Evolutionary conservation across 345 rosid genomes (phyloP).

Genomic region (Bruguiera parviflora): DNA sequence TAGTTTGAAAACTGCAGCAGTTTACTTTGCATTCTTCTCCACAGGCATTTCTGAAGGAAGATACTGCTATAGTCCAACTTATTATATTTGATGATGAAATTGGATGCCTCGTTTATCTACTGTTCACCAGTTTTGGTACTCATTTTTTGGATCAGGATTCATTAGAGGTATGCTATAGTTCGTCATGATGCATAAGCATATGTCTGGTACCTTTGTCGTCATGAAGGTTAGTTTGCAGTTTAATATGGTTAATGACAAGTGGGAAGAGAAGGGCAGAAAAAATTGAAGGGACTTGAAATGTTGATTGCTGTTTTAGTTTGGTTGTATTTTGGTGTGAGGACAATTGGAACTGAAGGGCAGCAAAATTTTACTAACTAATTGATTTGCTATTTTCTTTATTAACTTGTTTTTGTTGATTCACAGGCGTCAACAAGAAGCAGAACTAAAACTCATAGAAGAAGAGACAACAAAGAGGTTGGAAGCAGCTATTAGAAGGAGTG

Average conservation of each 20-base stretch:
- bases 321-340: constrained; percentile 37
- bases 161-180: constrained; percentile 78
- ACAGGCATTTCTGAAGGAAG: constrained; percentile 88
- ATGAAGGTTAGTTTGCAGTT: constrained; percentile 61
- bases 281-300: constrained; percentile 20
- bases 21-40: constrained; percentile 68
- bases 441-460: constrained; percentile 81
- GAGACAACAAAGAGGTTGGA: constrained; percentile 86
- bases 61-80: constrained; percentile 69
- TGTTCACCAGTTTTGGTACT: constrained; percentile 72
- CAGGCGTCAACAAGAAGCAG: constrained; percentile 97
- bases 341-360: constrained; percentile 23
- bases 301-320: constrained; percentile 21
- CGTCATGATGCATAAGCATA: constrained; percentile 49
- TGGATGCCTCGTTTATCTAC: constrained; percentile 61
- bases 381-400: constrained; percentile 30
- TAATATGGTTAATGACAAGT: constrained; percentile 28
- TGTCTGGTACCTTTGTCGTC: constrained; percentile 48
- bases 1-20: constrained; percentile 61
- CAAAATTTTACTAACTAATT: constrained; percentile 7
- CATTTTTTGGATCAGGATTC: constrained; percentile 81
- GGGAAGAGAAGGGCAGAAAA: constrained; percentile 13
- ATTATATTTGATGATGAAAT: constrained; percentile 67
- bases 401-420: constrained; percentile 29
- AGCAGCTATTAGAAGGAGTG: constrained; percentile 67